phyloP scores from a whole-genome alignment of 2,329 filamentous ascomycete species.

The Arachnomyces sp. region DNA sequence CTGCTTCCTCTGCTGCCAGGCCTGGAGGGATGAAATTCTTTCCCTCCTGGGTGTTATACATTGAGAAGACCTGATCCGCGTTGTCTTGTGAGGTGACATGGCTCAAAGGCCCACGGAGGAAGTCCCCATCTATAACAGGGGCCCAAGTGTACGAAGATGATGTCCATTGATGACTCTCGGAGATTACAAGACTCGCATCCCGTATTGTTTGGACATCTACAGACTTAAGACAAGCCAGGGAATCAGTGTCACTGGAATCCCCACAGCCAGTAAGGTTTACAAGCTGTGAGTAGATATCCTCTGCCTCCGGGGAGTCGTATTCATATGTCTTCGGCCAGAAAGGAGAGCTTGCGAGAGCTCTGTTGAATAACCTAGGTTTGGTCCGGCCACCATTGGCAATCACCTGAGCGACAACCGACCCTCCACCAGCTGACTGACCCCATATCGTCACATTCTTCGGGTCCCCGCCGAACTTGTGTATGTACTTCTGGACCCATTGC shows the following conservation, averaged over 20 bases:
- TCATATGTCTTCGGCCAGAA: conserved; percentile 54
- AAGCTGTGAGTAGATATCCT: conserved; percentile 43
- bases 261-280: conserved; percentile 42
- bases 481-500: conserved; percentile 47
- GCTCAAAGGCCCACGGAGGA: conserved; percentile 43
- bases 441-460: conserved; percentile 44
- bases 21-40: conserved; percentile 52
- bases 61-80: conserved; percentile 42
- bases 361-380: conserved; percentile 38
- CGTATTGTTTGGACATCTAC: conserved; percentile 47
- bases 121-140: conserved; percentile 50
- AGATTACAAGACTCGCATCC: conserved; percentile 44
- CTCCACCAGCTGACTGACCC: conserved; percentile 50
- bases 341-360: conserved; percentile 45
- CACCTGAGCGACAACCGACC: conserved; percentile 43
- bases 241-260: conserved; percentile 28
- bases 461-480: conserved; percentile 48
- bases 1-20: conserved; percentile 28
- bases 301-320: conserved; percentile 44
- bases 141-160: conserved; percentile 53
- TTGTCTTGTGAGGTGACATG: conserved; percentile 30
- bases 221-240: conserved; percentile 46
- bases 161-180: conserved; percentile 43
- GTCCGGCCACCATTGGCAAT: conserved; percentile 41
- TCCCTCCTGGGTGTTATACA: conserved; percentile 57